Evolutionary conservation across 148 eudicot species (phyloP).

Genomic region (Salicornia ramosissima): DNA sequence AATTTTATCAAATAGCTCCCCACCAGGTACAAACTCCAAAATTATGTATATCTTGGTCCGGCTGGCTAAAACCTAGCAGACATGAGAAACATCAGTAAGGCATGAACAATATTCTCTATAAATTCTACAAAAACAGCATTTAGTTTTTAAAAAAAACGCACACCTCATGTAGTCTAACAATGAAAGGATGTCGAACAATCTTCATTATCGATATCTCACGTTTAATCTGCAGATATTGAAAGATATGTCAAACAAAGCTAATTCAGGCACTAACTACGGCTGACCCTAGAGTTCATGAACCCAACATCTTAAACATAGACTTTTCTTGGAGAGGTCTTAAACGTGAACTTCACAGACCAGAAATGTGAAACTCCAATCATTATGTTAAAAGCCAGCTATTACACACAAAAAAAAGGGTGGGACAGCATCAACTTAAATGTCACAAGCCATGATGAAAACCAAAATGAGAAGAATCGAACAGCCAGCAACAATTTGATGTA

Average conservation of each 20-base stretch:
- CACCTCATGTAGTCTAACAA: constrained; percentile 89
- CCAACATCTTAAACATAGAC: neutral
- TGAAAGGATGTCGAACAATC: constrained; percentile 88
- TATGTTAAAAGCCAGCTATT: too few species aligned
- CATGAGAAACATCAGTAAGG: constrained; percentile 12
- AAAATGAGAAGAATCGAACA: neutral
- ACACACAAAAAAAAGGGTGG: too few species aligned
- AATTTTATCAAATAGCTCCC: constrained; percentile 92
- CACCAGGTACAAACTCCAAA: constrained; percentile 89
- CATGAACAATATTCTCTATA: neutral
- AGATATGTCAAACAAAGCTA: constrained; percentile 4
- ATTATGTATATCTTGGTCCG: constrained; percentile 77
- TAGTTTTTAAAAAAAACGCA: neutral
- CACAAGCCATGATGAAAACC: too few species aligned
- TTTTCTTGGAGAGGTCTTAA: too few species aligned
- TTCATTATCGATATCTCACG: constrained; percentile 97
- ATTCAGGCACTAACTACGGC: neutral
- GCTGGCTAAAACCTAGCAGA: constrained; percentile 85
- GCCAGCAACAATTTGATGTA: neutral
- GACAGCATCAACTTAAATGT: too few species aligned
- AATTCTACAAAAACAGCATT: constrained; percentile 3
- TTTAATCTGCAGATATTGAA: constrained; percentile 60
- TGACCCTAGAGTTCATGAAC: neutral
- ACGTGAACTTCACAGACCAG: too few species aligned
- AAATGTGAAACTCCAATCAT: too few species aligned